Base-by-base conservation (phyloP, 164 flowering plant species). In the Nymphaea thermarum region DNA sequence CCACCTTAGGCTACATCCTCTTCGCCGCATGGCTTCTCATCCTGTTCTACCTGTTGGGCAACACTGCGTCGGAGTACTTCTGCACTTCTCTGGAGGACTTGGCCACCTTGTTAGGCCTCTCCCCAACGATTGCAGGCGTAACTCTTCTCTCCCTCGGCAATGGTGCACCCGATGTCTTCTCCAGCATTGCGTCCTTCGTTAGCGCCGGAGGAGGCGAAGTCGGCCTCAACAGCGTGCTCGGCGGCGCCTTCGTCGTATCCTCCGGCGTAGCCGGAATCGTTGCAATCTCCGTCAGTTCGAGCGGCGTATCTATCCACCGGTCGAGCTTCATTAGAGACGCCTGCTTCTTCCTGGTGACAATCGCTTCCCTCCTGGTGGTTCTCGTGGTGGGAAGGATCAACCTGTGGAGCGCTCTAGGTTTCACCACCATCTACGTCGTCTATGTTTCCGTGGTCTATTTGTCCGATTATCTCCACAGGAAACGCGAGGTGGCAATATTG, bases 71-170 rank as follows among this genome's bases (percentile, higher is more conserved):
- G 14, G 82, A 80, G 15, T 88, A 87, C 76, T 91, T 91, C 63
- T 91, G 97, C 65, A 77, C 80, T 64, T 87, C 91, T 4, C 78
- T 91, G 4, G 93, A 91, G 65, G 78, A 70, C 66, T 65, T 91
- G 3, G 82, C 97, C 2, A 73, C 64, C 61, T 17, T 81, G 12
- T 67, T 88, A 72, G 79, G 76, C 3, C 72, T 91, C 59, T 80
- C 97, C 42, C 97, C 97, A 1, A 76, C 91, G 0, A 76, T 91
- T 8, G 90, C 93, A 62, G 95, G 97, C 4, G 88, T 84, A 14
- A 87, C 95, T n/a, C 84, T 91, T 51, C 86, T 91, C 45, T 82
- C 97, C 0, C 79, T 91, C 3, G 97, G 97, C 5, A 91, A 91
- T 68, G 97, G 97, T 1, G 92, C 97, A 0, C 86, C 91, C 0